Evolutionary conservation across 148 eudicot genomes (phyloP).

Genomic region (Agrostemma githago): DNA sequence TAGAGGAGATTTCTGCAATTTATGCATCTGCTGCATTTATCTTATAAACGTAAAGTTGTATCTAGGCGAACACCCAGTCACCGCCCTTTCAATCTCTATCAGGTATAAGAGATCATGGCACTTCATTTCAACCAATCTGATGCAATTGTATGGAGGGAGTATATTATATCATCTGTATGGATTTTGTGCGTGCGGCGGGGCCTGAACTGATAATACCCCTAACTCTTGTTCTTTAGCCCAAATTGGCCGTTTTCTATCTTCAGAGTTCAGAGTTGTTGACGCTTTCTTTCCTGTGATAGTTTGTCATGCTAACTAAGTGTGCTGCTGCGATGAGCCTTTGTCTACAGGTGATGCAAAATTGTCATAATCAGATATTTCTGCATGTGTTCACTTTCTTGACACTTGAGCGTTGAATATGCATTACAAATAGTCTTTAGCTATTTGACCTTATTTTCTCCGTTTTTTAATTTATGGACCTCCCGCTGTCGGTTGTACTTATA

Average conservation of each 20-base stretch:
- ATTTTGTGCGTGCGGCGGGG: no score
- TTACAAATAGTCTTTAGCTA: background rate
- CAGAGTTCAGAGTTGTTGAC: background rate
- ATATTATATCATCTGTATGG: background rate
- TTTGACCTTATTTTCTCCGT: background rate
- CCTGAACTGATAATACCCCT: background rate
- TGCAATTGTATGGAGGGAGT: background rate
- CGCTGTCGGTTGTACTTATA: background rate
- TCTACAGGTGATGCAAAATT: background rate
- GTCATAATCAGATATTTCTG: background rate
- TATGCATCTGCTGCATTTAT: background rate
- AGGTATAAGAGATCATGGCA: background rate
- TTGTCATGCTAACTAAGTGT: background rate
- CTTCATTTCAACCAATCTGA: background rate
- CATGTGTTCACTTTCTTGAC: background rate
- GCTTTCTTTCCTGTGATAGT: background rate
- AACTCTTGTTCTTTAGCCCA: background rate
- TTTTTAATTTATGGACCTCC: background rate
- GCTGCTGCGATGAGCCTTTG: background rate
- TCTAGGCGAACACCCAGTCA: background rate
- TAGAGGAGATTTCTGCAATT: background rate
- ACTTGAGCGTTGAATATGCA: background rate
- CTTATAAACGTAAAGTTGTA: background rate
- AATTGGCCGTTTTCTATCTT: background rate
- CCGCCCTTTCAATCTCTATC: background rate